phyloP scores from a whole-genome alignment of 331 rosid species.

The Acacia concinna region DNA sequence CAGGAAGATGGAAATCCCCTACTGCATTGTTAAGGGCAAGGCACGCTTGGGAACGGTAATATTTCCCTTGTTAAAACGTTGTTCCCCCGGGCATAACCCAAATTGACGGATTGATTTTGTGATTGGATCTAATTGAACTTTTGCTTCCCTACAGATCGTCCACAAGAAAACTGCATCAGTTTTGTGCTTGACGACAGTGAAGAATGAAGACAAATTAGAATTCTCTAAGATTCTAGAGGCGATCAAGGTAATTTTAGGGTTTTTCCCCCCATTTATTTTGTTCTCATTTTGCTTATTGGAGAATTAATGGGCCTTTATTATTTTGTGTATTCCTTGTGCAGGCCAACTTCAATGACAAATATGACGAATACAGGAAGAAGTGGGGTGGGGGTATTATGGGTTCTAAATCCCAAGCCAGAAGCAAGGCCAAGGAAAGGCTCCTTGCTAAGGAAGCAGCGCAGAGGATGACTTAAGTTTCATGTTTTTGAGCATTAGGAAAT shows the following conservation, averaged over 20 bases:
- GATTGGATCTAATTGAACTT: not conserved
- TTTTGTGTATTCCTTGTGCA: conserved; percentile 3
- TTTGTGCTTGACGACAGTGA: conserved; percentile 83
- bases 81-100: not conserved
- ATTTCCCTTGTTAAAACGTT: not conserved
- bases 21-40: conserved; percentile 89
- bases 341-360: conserved; percentile 71
- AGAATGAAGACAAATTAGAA: conserved; percentile 85
- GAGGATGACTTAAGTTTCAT: conserved; percentile 40
- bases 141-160: conserved; percentile 46
- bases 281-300: not conserved
- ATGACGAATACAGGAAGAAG: conserved; percentile 56
- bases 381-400: conserved; percentile 86
- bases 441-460: conserved; percentile 71
- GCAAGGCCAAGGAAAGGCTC: conserved; percentile 53
- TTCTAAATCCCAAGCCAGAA: conserved; percentile 64
- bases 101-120: not conserved
- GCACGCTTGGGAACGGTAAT: conserved; percentile 81
- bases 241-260: conserved; percentile 53
- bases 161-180: conserved; percentile 80
- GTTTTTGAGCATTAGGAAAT: not conserved
- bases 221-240: conserved; percentile 78
- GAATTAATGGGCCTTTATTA: not conserved
- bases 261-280: not conserved
- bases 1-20: conserved; percentile 91